These are phyloP conservation scores for Panicum hallii DNA, from an alignment of 202 grass and related monocot species.

Conservation along the genomic window DNA sequence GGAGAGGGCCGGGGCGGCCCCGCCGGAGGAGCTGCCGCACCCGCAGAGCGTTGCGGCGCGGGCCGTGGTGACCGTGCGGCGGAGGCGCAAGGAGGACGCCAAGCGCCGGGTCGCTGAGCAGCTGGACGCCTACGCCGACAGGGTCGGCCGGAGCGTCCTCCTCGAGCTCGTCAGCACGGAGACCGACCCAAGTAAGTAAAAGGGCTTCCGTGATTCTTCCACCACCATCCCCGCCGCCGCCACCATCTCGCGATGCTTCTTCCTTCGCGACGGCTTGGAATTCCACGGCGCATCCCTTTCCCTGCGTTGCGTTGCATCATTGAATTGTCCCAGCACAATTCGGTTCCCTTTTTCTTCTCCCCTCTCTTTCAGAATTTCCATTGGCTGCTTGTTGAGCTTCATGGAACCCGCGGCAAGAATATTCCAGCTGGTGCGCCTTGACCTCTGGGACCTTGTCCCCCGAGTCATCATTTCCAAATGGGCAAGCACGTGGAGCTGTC, in stretches of 20 bases:
- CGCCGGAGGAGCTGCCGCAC: constrained; percentile 30
- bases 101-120: constrained; percentile 58
- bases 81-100: constrained; percentile 57
- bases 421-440: constrained; percentile 54
- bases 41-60: constrained; percentile 55
- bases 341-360: not conserved
- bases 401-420: constrained; percentile 33
- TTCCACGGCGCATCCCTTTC: not conserved
- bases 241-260: not conserved
- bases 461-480: constrained; percentile 43
- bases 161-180: constrained; percentile 87
- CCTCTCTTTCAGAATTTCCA: constrained; percentile 3
- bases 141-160: constrained; percentile 60
- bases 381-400: not conserved
- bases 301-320: not conserved
- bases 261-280: constrained; percentile 4
- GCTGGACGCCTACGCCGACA: constrained; percentile 76
- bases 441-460: constrained; percentile 9
- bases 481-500: constrained; percentile 22
- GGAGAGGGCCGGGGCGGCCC: constrained; percentile 3
- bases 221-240: not conserved
- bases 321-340: constrained; percentile 12
- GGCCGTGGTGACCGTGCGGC: constrained; percentile 69
- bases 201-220: not conserved
- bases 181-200: constrained; percentile 69